These are phyloP conservation scores for Punica granatum DNA, from an alignment of 345 rosid species.

Conservation along the genomic window DNA sequence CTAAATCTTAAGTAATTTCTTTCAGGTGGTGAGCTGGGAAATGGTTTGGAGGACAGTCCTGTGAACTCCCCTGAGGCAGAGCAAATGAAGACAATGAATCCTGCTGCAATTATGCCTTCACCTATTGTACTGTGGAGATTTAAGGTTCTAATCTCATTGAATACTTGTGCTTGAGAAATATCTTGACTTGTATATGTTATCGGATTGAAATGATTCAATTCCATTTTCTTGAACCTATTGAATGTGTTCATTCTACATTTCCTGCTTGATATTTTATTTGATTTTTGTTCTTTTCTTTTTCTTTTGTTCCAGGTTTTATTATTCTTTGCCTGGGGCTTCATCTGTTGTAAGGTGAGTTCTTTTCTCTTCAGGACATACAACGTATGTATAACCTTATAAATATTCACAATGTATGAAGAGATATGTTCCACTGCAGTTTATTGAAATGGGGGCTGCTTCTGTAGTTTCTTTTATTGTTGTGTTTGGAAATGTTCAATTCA, in stretches of 20 bases:
- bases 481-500: slow-evolving; percentile 1
- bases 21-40: slow-evolving; percentile 42
- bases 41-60: slow-evolving; percentile 44
- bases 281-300: not conserved
- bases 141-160: slow-evolving; percentile 44
- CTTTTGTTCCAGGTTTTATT: slow-evolving; percentile 57
- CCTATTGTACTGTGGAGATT: slow-evolving; percentile 70
- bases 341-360: slow-evolving; percentile 79
- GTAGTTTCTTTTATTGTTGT: not conserved
- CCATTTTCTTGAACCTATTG: not conserved
- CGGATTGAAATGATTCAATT: not conserved
- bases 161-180: not conserved
- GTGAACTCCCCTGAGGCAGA: slow-evolving; percentile 31
- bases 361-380: not conserved
- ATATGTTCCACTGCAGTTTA: not conserved
- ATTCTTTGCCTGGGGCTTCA: slow-evolving; percentile 66
- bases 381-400: not conserved
- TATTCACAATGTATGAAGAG: not conserved
- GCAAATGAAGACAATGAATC: slow-evolving; percentile 43
- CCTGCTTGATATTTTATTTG: not conserved
- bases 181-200: no score
- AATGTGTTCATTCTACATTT: not conserved
- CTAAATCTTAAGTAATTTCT: slow-evolving; percentile 14
- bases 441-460: not conserved
- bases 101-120: slow-evolving; percentile 54